phyloP scores from a whole-genome alignment of 371 early-diverging fungal species.

The Mucor indicus region DNA sequence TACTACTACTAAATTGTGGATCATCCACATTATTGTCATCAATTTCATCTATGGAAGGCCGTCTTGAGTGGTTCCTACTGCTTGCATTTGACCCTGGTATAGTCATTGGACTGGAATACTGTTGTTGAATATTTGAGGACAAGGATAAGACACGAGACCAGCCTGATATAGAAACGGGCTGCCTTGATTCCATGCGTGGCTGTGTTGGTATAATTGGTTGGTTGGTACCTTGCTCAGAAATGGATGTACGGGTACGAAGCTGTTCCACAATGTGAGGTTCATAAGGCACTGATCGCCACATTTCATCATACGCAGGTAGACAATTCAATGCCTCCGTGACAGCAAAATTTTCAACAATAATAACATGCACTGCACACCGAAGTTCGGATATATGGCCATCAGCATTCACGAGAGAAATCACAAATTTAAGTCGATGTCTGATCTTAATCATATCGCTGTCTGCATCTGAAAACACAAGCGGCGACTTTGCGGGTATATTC shows the following conservation, averaged over 20 bases:
- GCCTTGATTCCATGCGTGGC: conserved; percentile 13
- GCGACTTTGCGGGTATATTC: conserved; percentile 14
- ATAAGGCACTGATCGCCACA: conserved; percentile 19
- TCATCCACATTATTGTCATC: too few species aligned
- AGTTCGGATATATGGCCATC: conserved; percentile 29
- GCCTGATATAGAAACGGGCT: conserved; percentile 12
- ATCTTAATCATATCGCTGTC: conserved; percentile 25
- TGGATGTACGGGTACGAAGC: conserved; percentile 5
- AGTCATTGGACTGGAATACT: conserved; percentile 5
- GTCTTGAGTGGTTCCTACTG: conserved; percentile 16
- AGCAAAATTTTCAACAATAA: conserved; percentile 19
- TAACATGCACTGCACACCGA: conserved; percentile 24
- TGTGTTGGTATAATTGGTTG: background rate
- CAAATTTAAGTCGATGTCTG: conserved; percentile 21
- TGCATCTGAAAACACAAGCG: conserved; percentile 17
- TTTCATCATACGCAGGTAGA: conserved; percentile 25
- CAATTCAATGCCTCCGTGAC: conserved; percentile 12
- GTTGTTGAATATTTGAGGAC: background rate
- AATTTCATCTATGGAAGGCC: conserved; percentile 8
- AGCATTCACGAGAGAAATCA: conserved; percentile 18
- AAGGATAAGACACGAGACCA: conserved; percentile 19
- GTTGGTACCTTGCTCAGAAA: conserved; percentile 3
- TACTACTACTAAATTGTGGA: too few species aligned
- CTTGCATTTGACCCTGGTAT: conserved; percentile 16
- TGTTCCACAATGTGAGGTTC: conserved; percentile 13